phyloP scores from a whole-genome alignment of 2,329 filamentous ascomycete genomes.

The Colletotrichum aenigma region DNA sequence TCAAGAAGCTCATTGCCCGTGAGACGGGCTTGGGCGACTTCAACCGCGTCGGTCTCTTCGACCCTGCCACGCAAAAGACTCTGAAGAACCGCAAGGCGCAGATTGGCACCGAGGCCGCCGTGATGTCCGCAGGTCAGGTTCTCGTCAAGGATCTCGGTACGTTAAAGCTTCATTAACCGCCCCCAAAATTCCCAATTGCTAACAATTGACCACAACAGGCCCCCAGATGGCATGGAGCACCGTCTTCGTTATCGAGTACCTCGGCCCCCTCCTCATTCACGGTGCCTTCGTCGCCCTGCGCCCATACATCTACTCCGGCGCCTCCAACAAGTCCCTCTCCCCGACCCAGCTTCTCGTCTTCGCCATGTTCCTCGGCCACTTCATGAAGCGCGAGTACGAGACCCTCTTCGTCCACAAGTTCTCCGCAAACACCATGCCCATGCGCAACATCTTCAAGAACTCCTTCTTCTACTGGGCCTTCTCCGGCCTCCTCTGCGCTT shows the following conservation, averaged over 20 bases:
- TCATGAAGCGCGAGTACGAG: conserved; percentile 93
- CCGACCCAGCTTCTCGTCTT: conserved; percentile 76
- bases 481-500: conserved; percentile 80
- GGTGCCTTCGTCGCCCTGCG: conserved; percentile 74
- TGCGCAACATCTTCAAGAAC: conserved; percentile 92
- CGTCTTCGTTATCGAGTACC: conserved; percentile 94
- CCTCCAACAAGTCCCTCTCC: conserved; percentile 55
- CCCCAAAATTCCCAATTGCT: neutral
- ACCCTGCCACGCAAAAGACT: conserved; percentile 64
- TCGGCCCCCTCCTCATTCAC: conserved; percentile 90
- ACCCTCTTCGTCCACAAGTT: conserved; percentile 96
- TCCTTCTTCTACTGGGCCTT: conserved; percentile 91
- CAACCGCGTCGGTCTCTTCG: conserved; percentile 67
- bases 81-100: conserved; percentile 65
- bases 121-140: conserved; percentile 60
- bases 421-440: conserved; percentile 92
- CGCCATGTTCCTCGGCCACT: conserved; percentile 79
- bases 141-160: conserved; percentile 93
- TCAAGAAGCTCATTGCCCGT: conserved; percentile 60
- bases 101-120: conserved; percentile 51
- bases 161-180: conserved; percentile 23
- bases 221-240: conserved; percentile 90
- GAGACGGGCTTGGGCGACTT: conserved; percentile 56
- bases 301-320: conserved; percentile 60
- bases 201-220: conserved; percentile 52